Evolutionary conservation across 2,329 filamentous ascomycete genomes (phyloP).

Genomic region (Pestalotiopsis sp.): DNA sequence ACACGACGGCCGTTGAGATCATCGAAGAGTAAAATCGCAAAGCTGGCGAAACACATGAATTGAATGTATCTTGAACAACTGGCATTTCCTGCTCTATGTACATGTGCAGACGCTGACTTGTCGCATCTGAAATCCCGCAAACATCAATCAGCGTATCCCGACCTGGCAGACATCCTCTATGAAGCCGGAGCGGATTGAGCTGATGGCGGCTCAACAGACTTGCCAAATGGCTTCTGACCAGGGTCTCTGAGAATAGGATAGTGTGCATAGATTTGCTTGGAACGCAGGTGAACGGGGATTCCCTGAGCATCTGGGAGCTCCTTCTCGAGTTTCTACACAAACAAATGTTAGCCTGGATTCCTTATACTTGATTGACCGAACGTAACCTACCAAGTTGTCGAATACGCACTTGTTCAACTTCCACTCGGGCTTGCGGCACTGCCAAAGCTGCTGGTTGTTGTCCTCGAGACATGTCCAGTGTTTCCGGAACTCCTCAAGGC

Average conservation of each 20-base stretch:
- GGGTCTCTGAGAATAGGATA: slow-evolving; percentile 41
- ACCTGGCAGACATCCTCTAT: background rate
- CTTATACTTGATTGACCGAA: background rate
- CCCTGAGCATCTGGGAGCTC: slow-evolving; percentile 74
- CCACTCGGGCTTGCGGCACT: slow-evolving; percentile 87
- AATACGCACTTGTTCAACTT: slow-evolving; percentile 94
- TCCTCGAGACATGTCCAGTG: slow-evolving; percentile 97
- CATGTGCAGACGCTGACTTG: background rate
- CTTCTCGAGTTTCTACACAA: slow-evolving; percentile 75
- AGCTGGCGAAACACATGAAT: background rate
- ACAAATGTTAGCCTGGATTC: background rate
- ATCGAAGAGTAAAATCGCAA: background rate
- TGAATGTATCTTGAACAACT: background rate
- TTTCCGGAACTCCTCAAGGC: slow-evolving; percentile 84
- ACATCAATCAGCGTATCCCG: background rate
- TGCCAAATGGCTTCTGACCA: slow-evolving; percentile 30
- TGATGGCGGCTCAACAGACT: slow-evolving; percentile 32
- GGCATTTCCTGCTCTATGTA: background rate
- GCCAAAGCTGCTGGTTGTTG: slow-evolving; percentile 97
- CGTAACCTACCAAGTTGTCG: slow-evolving; percentile 80
- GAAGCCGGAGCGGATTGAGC: slow-evolving; percentile 20
- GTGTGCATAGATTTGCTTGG: slow-evolving; percentile 64
- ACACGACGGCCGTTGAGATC: no score
- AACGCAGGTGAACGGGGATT: slow-evolving; percentile 74
- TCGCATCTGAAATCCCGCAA: background rate